These are phyloP conservation scores for Allium cepa DNA, from an alignment of 106 monocot species.

Conservation along the genomic window DNA sequence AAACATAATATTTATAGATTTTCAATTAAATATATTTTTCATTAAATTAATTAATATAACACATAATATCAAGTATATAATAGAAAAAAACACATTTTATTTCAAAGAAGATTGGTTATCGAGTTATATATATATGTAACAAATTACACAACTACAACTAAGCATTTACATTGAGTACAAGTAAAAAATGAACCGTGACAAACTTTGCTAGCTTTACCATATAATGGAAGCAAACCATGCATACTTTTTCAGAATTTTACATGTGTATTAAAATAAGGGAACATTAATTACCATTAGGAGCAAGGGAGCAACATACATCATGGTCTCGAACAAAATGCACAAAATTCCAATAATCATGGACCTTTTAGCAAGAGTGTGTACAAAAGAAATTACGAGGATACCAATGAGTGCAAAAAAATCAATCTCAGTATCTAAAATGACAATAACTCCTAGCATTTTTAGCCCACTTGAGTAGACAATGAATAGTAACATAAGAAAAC, in stretches of 20 bases:
- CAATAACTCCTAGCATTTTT: background rate
- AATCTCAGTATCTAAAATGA: conserved; percentile 14
- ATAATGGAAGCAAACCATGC: background rate
- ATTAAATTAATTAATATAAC: no score
- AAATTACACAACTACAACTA: no score
- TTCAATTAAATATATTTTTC: no score
- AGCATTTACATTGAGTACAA: no score
- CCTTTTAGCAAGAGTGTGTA: conserved; percentile 25
- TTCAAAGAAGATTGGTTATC: no score
- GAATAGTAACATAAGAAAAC: conserved; percentile 48
- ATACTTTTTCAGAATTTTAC: background rate
- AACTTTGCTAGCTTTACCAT: background rate
- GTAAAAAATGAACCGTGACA: background rate
- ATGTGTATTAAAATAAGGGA: background rate
- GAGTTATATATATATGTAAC: no score
- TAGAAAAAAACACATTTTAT: no score
- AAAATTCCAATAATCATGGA: conserved; percentile 37
- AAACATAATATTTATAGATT: no score
- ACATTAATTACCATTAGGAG: conserved; percentile 32
- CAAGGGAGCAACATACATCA: conserved; percentile 55
- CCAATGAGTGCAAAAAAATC: conserved; percentile 24
- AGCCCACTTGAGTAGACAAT: conserved; percentile 22
- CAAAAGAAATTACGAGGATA: conserved; percentile 16
- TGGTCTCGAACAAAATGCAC: conserved; percentile 40
- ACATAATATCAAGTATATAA: no score